Percentiles rank a stretch among this genome's conserved stretches.
Conservation (phyloP, 192 early-diverging fungal species). For the Chytriomyces confervae region DNA sequence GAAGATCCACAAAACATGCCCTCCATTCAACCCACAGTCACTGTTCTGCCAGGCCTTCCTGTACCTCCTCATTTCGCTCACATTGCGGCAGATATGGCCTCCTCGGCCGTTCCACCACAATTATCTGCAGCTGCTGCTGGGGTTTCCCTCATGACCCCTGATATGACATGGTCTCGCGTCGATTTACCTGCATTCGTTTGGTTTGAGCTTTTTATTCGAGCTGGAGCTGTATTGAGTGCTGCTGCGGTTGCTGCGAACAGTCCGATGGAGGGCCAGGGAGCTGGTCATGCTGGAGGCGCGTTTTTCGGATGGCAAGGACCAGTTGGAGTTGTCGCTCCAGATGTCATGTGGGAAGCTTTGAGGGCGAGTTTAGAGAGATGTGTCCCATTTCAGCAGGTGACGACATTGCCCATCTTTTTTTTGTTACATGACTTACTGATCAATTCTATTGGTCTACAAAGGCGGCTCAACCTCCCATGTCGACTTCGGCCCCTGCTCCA, state of each 20-base stretch:
- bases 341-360: slow-evolving; percentile 35
- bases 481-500: not conserved
- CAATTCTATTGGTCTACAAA: not conserved
- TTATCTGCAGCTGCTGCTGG: not conserved
- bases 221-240: slow-evolving; percentile 32
- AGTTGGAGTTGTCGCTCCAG: slow-evolving; percentile 35
- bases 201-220: slow-evolving; percentile 41
- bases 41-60: slow-evolving; percentile 15
- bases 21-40: slow-evolving; percentile 13
- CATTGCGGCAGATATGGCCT: slow-evolving; percentile 2
- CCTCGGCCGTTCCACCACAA: not conserved
- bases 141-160: slow-evolving; percentile 21
- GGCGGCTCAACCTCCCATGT: not conserved
- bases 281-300: not conserved
- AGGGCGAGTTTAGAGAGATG: not conserved
- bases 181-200: slow-evolving; percentile 38
- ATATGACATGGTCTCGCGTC: slow-evolving; percentile 31
- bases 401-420: not conserved
- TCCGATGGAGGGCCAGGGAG: not conserved
- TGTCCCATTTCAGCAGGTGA: slow-evolving; percentile 15
- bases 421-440: not conserved
- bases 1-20: not conserved
- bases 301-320: slow-evolving; percentile 39
- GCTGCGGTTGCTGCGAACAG: slow-evolving; percentile 31
- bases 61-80: slow-evolving; percentile 30